Evolutionary conservation across 805 yeast genomes (phyloP).

Genomic region (Metschnikowia bowlesiae): DNA sequence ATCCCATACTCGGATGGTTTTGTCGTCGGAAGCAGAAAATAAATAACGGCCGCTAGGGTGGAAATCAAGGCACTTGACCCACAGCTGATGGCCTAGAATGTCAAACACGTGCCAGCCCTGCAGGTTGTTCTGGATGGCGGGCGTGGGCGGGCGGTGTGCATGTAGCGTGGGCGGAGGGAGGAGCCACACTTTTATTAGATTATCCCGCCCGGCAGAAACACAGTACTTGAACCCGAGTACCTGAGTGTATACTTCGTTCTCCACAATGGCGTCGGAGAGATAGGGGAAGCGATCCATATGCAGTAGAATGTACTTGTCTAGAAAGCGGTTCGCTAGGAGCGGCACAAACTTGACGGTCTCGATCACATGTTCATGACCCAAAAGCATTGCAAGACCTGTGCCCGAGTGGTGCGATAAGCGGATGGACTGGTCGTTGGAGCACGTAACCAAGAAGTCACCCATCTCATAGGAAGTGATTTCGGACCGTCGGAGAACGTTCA

Average conservation of each 20-base stretch:
- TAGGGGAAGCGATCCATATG: conserved; percentile 28
- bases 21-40: conserved; percentile 76
- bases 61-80: conserved; percentile 69
- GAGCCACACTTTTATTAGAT: conserved; percentile 69
- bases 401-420: conserved; percentile 67
- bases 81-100: conserved; percentile 73
- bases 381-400: conserved; percentile 58
- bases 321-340: conserved; percentile 35
- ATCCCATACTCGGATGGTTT: conserved; percentile 75
- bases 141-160: conserved; percentile 53
- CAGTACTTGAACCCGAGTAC: conserved; percentile 64
- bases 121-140: conserved; percentile 47
- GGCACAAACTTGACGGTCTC: conserved; percentile 74
- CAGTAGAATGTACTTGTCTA: conserved; percentile 43
- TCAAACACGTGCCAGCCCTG: conserved; percentile 57
- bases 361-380: conserved; percentile 81
- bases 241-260: conserved; percentile 24
- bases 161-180: conserved; percentile 61
- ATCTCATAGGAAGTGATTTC: conserved; percentile 16
- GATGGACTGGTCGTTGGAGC: conserved; percentile 74
- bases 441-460: conserved; percentile 61
- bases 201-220: conserved; percentile 78
- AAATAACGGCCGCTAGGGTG: conserved; percentile 76
- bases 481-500: conserved; percentile 15
- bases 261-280: conserved; percentile 28